These are phyloP conservation scores for Sphenostylis stenocarpa DNA, from an alignment of 306 rosid species.

Conservation along the genomic window DNA sequence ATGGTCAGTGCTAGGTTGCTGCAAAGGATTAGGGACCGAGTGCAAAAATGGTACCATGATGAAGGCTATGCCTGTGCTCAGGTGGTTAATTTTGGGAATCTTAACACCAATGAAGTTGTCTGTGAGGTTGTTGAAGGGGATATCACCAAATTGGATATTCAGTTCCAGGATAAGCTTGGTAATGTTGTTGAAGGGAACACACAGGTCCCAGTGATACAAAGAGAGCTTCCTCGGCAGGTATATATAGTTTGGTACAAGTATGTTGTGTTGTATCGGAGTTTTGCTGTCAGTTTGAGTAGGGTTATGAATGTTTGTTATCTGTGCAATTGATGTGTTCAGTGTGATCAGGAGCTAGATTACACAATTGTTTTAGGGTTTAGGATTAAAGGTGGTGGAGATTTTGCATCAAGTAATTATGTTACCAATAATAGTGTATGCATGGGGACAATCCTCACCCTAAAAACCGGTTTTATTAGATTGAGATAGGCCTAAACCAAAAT, in stretches of 20 bases:
- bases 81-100: constrained; percentile 92
- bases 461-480: too few relatives aligned
- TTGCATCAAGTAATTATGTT: neutral
- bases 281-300: neutral
- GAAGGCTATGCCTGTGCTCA: constrained; percentile 97
- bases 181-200: constrained; percentile 94
- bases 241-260: neutral
- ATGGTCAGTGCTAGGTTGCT: constrained; percentile 84
- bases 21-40: constrained; percentile 92
- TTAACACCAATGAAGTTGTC: constrained; percentile 90
- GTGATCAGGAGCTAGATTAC: neutral
- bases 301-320: neutral
- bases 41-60: constrained; percentile 95
- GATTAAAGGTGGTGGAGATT: neutral
- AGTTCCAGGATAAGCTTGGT: constrained; percentile 92
- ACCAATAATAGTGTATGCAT: neutral
- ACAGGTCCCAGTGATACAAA: constrained; percentile 64
- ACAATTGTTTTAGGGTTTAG: neutral
- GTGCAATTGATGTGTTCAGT: neutral
- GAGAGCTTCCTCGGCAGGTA: constrained; percentile 93
- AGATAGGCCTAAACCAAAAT: neutral
- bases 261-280: neutral
- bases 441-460: neutral
- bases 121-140: constrained; percentile 99
- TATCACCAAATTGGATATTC: constrained; percentile 74